A percentile compares a stretch with the other conserved stretches of the same genome.
These are phyloP conservation scores for Blastobotrys petasosporus DNA, from an alignment of 1,139 yeast genomes.

Conservation along the genomic window DNA sequence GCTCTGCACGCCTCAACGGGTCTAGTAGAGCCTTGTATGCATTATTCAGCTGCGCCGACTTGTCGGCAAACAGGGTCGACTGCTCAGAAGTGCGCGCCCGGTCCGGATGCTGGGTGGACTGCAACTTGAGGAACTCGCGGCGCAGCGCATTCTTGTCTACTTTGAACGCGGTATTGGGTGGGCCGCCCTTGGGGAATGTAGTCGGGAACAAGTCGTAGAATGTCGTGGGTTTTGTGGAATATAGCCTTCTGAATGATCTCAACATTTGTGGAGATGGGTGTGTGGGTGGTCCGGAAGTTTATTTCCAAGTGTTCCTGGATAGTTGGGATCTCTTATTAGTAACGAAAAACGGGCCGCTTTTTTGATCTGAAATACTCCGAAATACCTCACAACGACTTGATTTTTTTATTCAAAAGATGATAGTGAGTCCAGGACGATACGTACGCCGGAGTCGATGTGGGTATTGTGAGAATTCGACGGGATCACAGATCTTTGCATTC, in stretches of 20 bases:
- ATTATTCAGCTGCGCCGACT: slow-evolving; percentile 56
- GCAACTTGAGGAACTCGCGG: slow-evolving; percentile 67
- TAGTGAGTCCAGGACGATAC: slow-evolving; percentile 16
- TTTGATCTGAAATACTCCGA: no score
- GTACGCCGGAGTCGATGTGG: slow-evolving; percentile 43
- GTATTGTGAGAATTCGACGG: slow-evolving; percentile 42
- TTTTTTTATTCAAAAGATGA: slow-evolving; percentile 2
- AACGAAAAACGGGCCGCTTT: no score
- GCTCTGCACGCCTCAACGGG: slow-evolving; percentile 67
- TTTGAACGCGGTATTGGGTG: slow-evolving; percentile 56
- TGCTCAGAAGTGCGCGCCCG: slow-evolving; percentile 31
- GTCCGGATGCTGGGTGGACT: slow-evolving; percentile 80
- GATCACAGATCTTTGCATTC: slow-evolving; percentile 39
- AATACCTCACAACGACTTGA: no score
- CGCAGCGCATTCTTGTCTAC: slow-evolving; percentile 53
- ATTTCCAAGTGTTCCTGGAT: no score
- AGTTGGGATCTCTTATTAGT: no score
- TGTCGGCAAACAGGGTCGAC: slow-evolving; percentile 26
- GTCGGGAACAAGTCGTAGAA: slow-evolving; percentile 65
- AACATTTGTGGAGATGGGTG: neutral
- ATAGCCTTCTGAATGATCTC: neutral
- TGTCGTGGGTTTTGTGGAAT: neutral
- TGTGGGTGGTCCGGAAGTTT: no score
- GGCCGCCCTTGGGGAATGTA: slow-evolving; percentile 63
- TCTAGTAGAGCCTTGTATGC: slow-evolving; percentile 67